Evolutionary conservation across 1,139 yeast genomes (phyloP).

Genomic region (Candida sp.): DNA sequence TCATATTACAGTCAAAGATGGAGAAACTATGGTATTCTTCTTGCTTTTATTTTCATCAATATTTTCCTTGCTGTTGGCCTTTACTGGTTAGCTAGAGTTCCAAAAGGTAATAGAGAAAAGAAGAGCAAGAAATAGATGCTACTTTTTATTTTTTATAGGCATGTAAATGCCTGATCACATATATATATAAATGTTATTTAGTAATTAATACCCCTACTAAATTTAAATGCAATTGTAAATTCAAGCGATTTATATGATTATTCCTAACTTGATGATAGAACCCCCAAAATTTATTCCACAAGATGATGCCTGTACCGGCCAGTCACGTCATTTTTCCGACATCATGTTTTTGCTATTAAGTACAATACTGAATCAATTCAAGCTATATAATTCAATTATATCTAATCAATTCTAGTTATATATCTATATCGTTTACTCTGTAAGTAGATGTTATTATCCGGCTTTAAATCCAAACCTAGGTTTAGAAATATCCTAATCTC

Average conservation of each 20-base stretch:
- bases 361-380: too few relatives aligned
- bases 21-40: slow-evolving; percentile 67
- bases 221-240: too few relatives aligned
- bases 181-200: too few relatives aligned
- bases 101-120: slow-evolving; percentile 35
- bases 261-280: background rate
- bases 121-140: slow-evolving; percentile 8
- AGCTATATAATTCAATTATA: background rate
- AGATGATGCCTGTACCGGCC: too few relatives aligned
- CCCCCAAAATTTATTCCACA: too few relatives aligned
- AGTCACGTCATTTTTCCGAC: too few relatives aligned
- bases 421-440: too few relatives aligned
- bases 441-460: too few relatives aligned
- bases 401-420: too few relatives aligned
- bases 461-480: too few relatives aligned
- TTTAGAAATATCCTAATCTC: too few relatives aligned
- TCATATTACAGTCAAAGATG: slow-evolving; percentile 50
- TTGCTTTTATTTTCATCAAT: slow-evolving; percentile 48
- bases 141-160: background rate
- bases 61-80: slow-evolving; percentile 47
- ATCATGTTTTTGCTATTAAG: too few relatives aligned
- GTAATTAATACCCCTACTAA: background rate
- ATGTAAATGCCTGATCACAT: background rate
- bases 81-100: slow-evolving; percentile 81
- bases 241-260: background rate